Evolutionary conservation across 345 rosid genomes (phyloP).

Genomic region (Acer yangbiense): DNA sequence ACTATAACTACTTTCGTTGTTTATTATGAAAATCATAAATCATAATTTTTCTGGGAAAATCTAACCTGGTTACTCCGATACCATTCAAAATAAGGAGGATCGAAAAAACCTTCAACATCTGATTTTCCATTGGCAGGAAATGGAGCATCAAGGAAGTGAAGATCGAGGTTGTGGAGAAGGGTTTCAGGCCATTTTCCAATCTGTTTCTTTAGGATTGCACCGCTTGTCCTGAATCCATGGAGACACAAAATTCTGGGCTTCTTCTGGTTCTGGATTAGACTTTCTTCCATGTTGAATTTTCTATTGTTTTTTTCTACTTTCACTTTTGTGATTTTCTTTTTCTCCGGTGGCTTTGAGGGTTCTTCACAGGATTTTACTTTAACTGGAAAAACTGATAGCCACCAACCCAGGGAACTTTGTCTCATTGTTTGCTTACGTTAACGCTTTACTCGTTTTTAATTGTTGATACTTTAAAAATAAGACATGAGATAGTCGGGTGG

Average conservation of each 20-base stretch:
- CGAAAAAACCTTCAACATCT: slow-evolving; percentile 43
- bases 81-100: slow-evolving; percentile 64
- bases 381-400: neutral
- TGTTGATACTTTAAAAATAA: no score
- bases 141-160: slow-evolving; percentile 49
- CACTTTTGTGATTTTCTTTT: neutral
- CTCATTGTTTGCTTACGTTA: no score
- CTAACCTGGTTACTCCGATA: slow-evolving; percentile 44
- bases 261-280: slow-evolving; percentile 22
- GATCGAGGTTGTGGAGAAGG: slow-evolving; percentile 44
- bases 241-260: slow-evolving; percentile 55
- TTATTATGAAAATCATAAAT: no score
- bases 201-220: slow-evolving; percentile 39
- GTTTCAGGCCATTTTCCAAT: slow-evolving; percentile 43
- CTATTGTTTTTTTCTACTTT: neutral
- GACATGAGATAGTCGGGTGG: no score
- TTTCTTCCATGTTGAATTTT: slow-evolving; percentile 19
- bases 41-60: neutral
- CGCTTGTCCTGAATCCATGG: slow-evolving; percentile 59
- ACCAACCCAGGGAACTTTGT: neutral
- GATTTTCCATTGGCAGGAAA: slow-evolving; percentile 44
- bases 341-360: neutral
- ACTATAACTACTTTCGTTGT: neutral
- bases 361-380: neutral
- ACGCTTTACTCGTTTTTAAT: no score